Evolutionary conservation across 2,329 filamentous ascomycete genomes (phyloP), one percentile per base, ranked within the genome.

Genomic region (Sphaerulina vaccinii): DNA sequence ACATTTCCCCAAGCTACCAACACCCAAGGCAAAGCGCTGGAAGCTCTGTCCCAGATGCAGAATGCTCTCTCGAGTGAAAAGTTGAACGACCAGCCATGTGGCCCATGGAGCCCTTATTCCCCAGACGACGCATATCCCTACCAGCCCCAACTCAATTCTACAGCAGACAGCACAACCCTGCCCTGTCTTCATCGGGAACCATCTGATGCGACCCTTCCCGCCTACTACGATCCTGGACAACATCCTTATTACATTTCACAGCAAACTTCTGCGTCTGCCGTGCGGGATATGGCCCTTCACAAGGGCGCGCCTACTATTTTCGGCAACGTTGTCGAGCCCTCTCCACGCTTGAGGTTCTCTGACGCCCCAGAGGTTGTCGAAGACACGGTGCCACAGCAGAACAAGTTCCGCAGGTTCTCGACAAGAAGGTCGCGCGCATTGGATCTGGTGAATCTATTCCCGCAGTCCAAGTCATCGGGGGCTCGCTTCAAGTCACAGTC

Each of bases 381-480:
- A 16, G 33, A 54, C 33, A 38, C 27, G 27, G 18, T 23, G 40
- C 37, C 46, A 40, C 45, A 43, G 22, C 56, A 21, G 40, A 58
- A 27, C 36, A 49, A 53, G 47, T 21, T 55, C 48, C 53, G 59
- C 40, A 41, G 56, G 29, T 40, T 51, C 35, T 50, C 52, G 18
- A 39, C 45, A 22, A 61, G 67, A 52, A 71, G 33, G 13, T 29
- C 43, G 18, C 39, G 55, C 15, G 32, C 68, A 49, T 55, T 75
- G 47, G 71, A 75, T 53, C 64, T 75, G 5, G 70, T 72, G 5
- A 72, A 71, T 44, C 60, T 75, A 8, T 74, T 75, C 66, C 70
- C 59, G 61, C 60, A 57, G 44, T 59, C 49, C 59, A 60, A 43
- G 53, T 42, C 49, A 9, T 49, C 58, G 7, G 60, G 18, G 43